Conservation (phyloP, 2,329 filamentous ascomycete genomes). For the Raffaelea ambrosiae region DNA sequence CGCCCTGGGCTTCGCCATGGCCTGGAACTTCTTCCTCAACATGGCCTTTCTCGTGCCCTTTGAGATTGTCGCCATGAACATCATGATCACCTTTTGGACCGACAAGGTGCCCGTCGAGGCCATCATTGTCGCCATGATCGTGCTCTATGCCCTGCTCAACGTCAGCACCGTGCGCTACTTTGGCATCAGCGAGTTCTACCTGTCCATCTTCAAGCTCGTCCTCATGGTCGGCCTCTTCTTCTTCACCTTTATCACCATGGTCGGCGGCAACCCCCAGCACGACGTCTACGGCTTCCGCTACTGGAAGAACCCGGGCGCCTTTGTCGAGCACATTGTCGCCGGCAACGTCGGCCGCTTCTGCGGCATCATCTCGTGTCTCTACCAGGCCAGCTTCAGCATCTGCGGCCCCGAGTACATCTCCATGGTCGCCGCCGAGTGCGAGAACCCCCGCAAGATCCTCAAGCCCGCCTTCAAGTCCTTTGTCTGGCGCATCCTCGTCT, state of each 20-base stretch:
- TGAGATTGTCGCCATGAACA: slow-evolving; percentile 51
- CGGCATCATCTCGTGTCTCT: slow-evolving; percentile 55
- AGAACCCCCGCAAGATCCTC: slow-evolving; percentile 49
- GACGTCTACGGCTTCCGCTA: slow-evolving; percentile 26
- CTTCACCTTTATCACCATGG: slow-evolving; percentile 34
- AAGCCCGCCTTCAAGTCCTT: slow-evolving; percentile 58
- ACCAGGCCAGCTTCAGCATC: slow-evolving; percentile 51
- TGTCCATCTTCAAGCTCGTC: slow-evolving; percentile 30
- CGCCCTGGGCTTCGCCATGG: slow-evolving; percentile 36
- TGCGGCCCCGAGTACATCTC: slow-evolving; percentile 53
- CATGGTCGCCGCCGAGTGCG: slow-evolving; percentile 42
- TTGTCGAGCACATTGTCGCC: slow-evolving; percentile 40
- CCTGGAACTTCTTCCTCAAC: slow-evolving; percentile 43
- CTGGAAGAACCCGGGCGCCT: slow-evolving; percentile 42
- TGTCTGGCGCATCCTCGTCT: slow-evolving; percentile 56
- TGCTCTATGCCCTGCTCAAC: slow-evolving; percentile 24
- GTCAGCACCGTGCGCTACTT: slow-evolving; percentile 31
- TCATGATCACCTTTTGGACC: slow-evolving; percentile 51
- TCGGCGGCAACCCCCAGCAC: slow-evolving; percentile 32
- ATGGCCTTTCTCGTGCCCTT: slow-evolving; percentile 35
- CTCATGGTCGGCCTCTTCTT: slow-evolving; percentile 22
- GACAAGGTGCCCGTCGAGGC: slow-evolving; percentile 27
- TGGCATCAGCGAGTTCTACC: slow-evolving; percentile 36
- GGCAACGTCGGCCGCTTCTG: slow-evolving; percentile 51
- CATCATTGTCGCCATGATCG: slow-evolving; percentile 9